Percentiles rank a stretch among this genome's conserved stretches.
These are phyloP conservation scores for Oxyria digyna DNA, from an alignment of 148 eudicot species.

Conservation along the genomic window DNA sequence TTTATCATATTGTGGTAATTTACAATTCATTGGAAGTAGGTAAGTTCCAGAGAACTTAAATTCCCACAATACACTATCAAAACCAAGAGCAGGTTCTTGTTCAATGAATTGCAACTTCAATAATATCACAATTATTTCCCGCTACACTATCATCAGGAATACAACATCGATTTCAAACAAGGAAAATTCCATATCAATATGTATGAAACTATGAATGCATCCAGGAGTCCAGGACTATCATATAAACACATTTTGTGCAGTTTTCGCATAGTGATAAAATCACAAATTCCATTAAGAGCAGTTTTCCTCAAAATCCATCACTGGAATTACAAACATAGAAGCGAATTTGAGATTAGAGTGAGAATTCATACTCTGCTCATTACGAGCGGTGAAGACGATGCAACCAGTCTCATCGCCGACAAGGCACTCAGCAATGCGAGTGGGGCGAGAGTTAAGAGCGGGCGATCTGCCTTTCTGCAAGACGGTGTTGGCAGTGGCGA, in stretches of 20 bases:
- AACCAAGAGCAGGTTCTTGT: not conserved
- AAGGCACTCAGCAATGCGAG: slow-evolving; percentile 38
- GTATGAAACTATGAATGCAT: too few species aligned
- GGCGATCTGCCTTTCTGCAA: slow-evolving; percentile 18
- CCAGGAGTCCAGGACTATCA: too few species aligned
- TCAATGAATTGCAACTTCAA: not conserved
- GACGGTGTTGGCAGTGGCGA: slow-evolving; percentile 22
- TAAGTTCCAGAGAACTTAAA: too few species aligned
- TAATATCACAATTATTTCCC: not conserved
- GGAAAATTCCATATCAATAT: not conserved
- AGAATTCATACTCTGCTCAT: slow-evolving; percentile 33
- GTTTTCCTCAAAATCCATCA: not conserved
- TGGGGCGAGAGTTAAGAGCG: slow-evolving; percentile 16
- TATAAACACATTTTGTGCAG: too few species aligned
- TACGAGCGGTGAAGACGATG: slow-evolving; percentile 43
- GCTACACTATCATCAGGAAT: too few species aligned
- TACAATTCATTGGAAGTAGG: too few species aligned
- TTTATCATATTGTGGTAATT: too few species aligned
- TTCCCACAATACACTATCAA: too few species aligned
- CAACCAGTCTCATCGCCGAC: slow-evolving; percentile 36
- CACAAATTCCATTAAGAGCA: too few species aligned
- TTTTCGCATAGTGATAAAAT: not conserved
- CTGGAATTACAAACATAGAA: not conserved
- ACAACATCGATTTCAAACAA: too few species aligned
- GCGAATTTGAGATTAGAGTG: not conserved